Evolutionary conservation across 2,329 filamentous ascomycete species (phyloP).

Genomic region (Pseudogymnoascus sp.): DNA sequence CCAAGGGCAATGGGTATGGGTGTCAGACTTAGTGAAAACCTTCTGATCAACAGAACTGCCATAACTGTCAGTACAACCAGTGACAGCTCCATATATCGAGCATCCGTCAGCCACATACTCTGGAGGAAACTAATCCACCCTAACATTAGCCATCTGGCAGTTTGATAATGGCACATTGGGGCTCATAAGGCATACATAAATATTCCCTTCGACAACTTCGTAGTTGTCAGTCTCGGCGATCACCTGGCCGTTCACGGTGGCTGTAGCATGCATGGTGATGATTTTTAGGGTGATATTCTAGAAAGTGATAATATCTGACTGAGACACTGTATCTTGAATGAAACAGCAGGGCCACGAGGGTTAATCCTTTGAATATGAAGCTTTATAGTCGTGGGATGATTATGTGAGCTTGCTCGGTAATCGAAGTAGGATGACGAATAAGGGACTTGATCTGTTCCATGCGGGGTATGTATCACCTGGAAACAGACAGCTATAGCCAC

Average conservation of each 20-base stretch:
- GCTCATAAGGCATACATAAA: slow-evolving; percentile 32
- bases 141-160: not conserved
- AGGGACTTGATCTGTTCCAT: not conserved
- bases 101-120: slow-evolving; percentile 22
- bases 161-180: not conserved
- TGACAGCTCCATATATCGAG: not conserved
- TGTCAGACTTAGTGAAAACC: slow-evolving; percentile 34
- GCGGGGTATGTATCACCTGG: not conserved
- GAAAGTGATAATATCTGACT: not conserved
- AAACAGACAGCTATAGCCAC: not conserved
- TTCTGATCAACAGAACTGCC: slow-evolving; percentile 32
- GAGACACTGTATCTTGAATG: not conserved
- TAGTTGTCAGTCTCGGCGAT: slow-evolving; percentile 40
- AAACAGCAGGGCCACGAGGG: not conserved
- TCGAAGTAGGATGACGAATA: not conserved
- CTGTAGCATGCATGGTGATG: slow-evolving; percentile 18
- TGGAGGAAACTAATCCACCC: slow-evolving; percentile 28
- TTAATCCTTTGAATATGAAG: not conserved
- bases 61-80: slow-evolving; percentile 12
- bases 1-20: slow-evolving; percentile 38
- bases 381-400: not conserved
- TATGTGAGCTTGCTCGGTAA: slow-evolving; percentile 3
- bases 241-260: slow-evolving; percentile 37
- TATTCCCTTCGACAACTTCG: slow-evolving; percentile 41
- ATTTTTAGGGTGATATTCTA: not conserved